Evolutionary conservation across 2,329 filamentous ascomycete species (phyloP).

Genomic region (Cladophialophora exuberans): DNA sequence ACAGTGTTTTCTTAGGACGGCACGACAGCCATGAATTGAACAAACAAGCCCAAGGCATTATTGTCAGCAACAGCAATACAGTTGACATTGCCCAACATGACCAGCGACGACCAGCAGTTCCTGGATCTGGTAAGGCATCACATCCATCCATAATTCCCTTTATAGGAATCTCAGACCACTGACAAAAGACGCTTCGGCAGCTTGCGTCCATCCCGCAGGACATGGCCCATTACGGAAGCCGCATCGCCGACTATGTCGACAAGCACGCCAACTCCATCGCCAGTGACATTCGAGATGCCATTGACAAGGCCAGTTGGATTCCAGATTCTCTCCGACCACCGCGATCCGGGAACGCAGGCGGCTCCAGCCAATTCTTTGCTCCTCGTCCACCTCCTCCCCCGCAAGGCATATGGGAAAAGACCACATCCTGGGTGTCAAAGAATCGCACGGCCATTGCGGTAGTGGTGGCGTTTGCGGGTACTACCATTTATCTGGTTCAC

Average conservation of each 20-base stretch:
- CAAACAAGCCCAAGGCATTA: not conserved
- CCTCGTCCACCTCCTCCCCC: slow-evolving; percentile 46
- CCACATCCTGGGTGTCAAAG: slow-evolving; percentile 71
- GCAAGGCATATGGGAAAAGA: slow-evolving; percentile 54
- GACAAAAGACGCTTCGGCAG: slow-evolving; percentile 40
- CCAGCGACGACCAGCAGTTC: slow-evolving; percentile 77
- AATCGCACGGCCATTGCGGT: slow-evolving; percentile 76
- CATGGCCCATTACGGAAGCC: slow-evolving; percentile 69
- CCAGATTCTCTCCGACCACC: slow-evolving; percentile 69
- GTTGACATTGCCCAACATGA: slow-evolving; percentile 60
- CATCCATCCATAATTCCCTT: not conserved
- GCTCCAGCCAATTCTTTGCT: slow-evolving; percentile 28
- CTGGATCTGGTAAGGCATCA: slow-evolving; percentile 66
- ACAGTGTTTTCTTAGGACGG: not conserved
- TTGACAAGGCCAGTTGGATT: slow-evolving; percentile 69
- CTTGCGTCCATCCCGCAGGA: slow-evolving; percentile 65
- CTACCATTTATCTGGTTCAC: slow-evolving; percentile 61
- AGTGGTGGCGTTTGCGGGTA: slow-evolving; percentile 70
- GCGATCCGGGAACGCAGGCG: slow-evolving; percentile 26
- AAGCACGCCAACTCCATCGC: slow-evolving; percentile 78
- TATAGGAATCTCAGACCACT: slow-evolving; percentile 8
- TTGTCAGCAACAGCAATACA: not conserved
- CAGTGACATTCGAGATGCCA: slow-evolving; percentile 68
- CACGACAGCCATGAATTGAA: no score
- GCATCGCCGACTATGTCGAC: slow-evolving; percentile 80